Evolutionary conservation across 1,284 basidiomycete species (phyloP), one percentile per base, ranked within the genome.

Genomic region (Papiliotrema flavescens): DNA sequence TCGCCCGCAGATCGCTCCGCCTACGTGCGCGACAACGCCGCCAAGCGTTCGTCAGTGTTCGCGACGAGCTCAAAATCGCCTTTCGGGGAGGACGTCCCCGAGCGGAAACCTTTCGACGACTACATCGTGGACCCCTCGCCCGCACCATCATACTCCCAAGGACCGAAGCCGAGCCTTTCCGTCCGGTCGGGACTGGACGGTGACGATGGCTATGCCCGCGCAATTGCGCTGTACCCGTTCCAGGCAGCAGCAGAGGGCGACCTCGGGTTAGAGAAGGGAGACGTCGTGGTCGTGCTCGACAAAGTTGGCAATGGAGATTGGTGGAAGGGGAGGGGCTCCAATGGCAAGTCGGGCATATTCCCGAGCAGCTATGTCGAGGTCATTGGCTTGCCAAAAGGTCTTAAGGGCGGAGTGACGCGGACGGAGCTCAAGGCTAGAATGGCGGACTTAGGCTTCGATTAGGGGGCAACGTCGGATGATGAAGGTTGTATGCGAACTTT

Each of bases 231-330:
- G 60, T 92, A 82, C 70, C 82, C 88, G 70, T 93, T 90, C 73
- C 73, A 80, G 43, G 87, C 86, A 7, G 81, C 85, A 6, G 84
- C 90, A 79, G 82, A 79, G 13, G 90, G 88, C 1, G 92, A 96
- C 75, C 71, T 96, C 41, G 86, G 87, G 0, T 89, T 96, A 71
- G 80, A 78, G n/a, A 90, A 87, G 71, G 90, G 90, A 0, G 86
- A 94, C 60, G 81, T 93, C 17, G 86, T 96, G 53, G 81, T 78
- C 11, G 81, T 95, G 17, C 83, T 84, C 19, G 81, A 87, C 69
- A 88, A 84, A 17, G 54, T 60, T 2, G 60, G 59, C 4, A 51
- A 45, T 26, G 85, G 90, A 67, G 88, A 90, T 59, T 91, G 90
- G 90, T 86, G 67, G 61, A 55, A 44, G 26, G 61, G 61, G 4